These are phyloP conservation scores for Naganishia vaughanmartiniae DNA, from an alignment of 768 basidiomycete genomes.

Conservation along the genomic window DNA sequence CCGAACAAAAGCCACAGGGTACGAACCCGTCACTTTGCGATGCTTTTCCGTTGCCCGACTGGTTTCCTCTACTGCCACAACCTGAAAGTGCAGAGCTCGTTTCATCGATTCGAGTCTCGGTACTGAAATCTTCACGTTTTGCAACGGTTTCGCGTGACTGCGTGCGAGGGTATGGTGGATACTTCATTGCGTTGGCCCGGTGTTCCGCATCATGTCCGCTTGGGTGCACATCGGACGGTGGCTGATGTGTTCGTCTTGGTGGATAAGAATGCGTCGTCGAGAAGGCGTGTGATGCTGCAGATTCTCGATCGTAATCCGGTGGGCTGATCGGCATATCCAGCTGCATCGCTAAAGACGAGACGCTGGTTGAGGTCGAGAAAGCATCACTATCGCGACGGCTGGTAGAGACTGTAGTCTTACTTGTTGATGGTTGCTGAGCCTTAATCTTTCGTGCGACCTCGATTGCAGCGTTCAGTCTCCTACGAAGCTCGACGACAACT, in stretches of 20 bases:
- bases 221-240: neutral
- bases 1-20: conserved; percentile 73
- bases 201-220: neutral
- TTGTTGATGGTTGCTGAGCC: neutral
- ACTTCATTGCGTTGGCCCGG: neutral
- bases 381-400: conserved; percentile 20
- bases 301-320: conserved; percentile 2
- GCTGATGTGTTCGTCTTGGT: neutral
- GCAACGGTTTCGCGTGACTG: neutral
- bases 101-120: neutral
- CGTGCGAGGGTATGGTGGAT: neutral
- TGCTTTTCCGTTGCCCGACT: neutral
- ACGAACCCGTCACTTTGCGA: neutral
- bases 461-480: conserved; percentile 12
- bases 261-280: neutral
- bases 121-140: neutral
- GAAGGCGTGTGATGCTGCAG: neutral
- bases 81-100: neutral
- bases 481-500: conserved; percentile 22
- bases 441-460: conserved; percentile 12
- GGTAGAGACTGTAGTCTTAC: neutral
- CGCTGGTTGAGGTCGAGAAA: neutral
- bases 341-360: neutral
- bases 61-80: conserved; percentile 1
- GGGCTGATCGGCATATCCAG: conserved; percentile 22